Conservation (phyloP, 2,329 filamentous ascomycete species). For the Dryadomyces quercus-mongolicae region DNA sequence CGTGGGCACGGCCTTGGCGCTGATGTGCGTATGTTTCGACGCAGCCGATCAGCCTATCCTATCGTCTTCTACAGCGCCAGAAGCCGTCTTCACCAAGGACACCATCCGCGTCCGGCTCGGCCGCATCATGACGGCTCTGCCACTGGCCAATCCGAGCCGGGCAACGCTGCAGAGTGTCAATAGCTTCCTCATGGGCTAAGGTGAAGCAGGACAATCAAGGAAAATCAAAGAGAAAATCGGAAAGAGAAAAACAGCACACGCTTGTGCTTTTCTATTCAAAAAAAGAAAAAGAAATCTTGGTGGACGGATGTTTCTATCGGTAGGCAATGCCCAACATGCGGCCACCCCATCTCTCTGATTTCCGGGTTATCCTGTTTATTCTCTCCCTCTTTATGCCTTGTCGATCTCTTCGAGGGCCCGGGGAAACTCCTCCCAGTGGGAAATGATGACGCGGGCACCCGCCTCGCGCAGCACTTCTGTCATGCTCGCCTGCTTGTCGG, state of each 20-base stretch:
- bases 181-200: conserved; percentile 65
- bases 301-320: background rate
- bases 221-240: background rate
- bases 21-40: conserved; percentile 63
- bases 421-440: conserved; percentile 45
- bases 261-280: background rate
- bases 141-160: conserved; percentile 72
- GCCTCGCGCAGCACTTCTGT: conserved; percentile 45
- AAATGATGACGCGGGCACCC: conserved; percentile 51
- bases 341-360: background rate
- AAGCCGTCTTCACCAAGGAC: conserved; percentile 50
- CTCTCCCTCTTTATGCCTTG: conserved; percentile 20
- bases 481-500: conserved; percentile 53
- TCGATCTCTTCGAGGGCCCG: conserved; percentile 32
- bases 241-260: background rate
- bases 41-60: conserved; percentile 23
- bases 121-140: conserved; percentile 69
- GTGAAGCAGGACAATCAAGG: conserved; percentile 2
- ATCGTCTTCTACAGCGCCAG: conserved; percentile 7
- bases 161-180: conserved; percentile 86
- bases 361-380: background rate
- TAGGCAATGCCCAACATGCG: background rate
- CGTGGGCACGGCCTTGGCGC: conserved; percentile 61
- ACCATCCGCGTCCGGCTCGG: conserved; percentile 66
- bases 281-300: no score